A percentile compares a stretch with the other conserved stretches of the same genome.
Evolutionary conservation across 805 yeast species (phyloP).

Genomic region (Pichia rugopelliculosa): DNA sequence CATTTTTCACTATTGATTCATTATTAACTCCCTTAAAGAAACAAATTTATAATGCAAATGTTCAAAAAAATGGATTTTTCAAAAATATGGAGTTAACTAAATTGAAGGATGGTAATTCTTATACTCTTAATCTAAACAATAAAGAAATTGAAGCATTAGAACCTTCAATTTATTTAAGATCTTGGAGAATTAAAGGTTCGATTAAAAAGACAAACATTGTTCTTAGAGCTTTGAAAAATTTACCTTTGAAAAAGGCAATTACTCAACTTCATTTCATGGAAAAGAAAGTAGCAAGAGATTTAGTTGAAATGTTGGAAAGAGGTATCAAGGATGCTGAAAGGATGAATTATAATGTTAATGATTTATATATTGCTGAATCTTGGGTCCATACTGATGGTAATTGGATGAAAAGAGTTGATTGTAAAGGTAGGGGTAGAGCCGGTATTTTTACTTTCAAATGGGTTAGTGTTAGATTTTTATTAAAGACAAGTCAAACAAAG

Average conservation of each 20-base stretch:
- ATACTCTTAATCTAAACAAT: conserved; percentile 45
- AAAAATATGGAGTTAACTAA: conserved; percentile 50
- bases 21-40: conserved; percentile 66
- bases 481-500: conserved; percentile 55
- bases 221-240: conserved; percentile 65
- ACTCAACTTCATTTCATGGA: conserved; percentile 86
- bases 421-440: conserved; percentile 84
- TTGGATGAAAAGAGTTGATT: conserved; percentile 63
- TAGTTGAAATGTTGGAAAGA: conserved; percentile 64
- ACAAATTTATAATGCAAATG: conserved; percentile 54
- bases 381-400: conserved; percentile 91
- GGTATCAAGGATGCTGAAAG: conserved; percentile 65
- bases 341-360: conserved; percentile 51
- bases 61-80: conserved; percentile 58
- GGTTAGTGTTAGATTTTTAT: conserved; percentile 72
- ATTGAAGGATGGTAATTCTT: conserved; percentile 34
- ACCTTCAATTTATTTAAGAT: conserved; percentile 78
- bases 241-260: conserved; percentile 70
- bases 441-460: conserved; percentile 73
- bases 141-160: conserved; percentile 74
- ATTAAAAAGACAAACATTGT: conserved; percentile 81
- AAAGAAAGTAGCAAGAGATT: conserved; percentile 71
- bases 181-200: conserved; percentile 79
- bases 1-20: conserved; percentile 48
- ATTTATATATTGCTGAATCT: conserved; percentile 65